A percentile compares a stretch with the other conserved stretches of the same genome.
These are phyloP conservation scores for Bidens hawaiensis DNA, from an alignment of 140 eudicot genomes.

Conservation along the genomic window DNA sequence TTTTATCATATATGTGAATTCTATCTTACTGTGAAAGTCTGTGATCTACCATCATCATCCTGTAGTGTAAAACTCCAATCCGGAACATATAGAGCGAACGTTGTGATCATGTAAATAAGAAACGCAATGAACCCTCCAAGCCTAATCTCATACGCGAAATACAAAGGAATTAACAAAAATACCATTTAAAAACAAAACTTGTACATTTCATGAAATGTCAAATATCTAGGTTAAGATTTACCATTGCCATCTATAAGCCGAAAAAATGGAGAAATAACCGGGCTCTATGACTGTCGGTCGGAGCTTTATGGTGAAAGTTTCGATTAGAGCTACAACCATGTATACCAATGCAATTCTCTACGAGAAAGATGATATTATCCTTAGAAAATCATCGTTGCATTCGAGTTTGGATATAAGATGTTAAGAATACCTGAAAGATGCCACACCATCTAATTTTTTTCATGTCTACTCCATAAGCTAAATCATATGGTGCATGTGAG, in stretches of 20 bases:
- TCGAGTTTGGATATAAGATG: no score
- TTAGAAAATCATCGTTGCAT: not conserved
- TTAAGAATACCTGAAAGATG: slow-evolving; percentile 64
- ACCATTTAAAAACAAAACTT: not conserved
- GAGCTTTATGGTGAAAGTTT: slow-evolving; percentile 54
- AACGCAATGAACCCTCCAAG: slow-evolving; percentile 64
- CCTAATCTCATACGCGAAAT: slow-evolving; percentile 30
- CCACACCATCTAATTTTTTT: slow-evolving; percentile 78
- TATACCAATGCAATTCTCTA: slow-evolving; percentile 90
- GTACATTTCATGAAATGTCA: not conserved
- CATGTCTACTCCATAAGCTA: slow-evolving; percentile 72
- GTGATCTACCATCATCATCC: slow-evolving; percentile 2
- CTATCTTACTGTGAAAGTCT: slow-evolving; percentile 44
- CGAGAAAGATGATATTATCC: not conserved
- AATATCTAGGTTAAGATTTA: slow-evolving; percentile 16
- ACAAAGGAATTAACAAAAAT: not conserved
- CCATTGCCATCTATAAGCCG: slow-evolving; percentile 88
- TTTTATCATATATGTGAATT: no score
- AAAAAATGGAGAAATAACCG: no score
- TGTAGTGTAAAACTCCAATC: slow-evolving; percentile 60
- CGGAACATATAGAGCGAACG: slow-evolving; percentile 56
- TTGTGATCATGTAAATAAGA: slow-evolving; percentile 59
- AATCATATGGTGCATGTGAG: slow-evolving; percentile 73
- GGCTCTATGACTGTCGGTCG: slow-evolving; percentile 44
- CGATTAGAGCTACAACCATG: slow-evolving; percentile 65